Percentiles rank a stretch among this genome's conserved stretches.
phyloP scores from a whole-genome alignment of 2,329 filamentous ascomycete genomes.

The Colletotrichum godetiae region DNA sequence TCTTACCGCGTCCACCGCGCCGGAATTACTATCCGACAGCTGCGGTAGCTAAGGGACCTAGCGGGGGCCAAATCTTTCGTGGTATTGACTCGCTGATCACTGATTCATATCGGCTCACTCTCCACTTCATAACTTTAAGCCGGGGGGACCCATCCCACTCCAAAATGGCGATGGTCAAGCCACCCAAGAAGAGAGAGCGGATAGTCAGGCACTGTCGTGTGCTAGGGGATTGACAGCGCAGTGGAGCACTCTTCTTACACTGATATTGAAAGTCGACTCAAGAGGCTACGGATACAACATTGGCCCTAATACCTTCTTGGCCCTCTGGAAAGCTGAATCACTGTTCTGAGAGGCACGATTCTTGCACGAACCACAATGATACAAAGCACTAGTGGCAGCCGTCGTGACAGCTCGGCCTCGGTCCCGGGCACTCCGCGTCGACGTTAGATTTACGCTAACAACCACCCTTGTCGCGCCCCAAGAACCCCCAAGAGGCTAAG shows the following conservation, averaged over 20 bases:
- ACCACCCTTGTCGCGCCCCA: neutral
- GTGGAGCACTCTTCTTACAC: too few species aligned
- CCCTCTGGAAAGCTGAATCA: too few species aligned
- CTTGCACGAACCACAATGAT: too few species aligned
- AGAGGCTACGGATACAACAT: too few species aligned
- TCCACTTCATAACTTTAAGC: neutral
- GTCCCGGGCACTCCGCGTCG: neutral
- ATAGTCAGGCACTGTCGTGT: too few species aligned
- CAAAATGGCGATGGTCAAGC: too few species aligned
- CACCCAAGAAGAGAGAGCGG: too few species aligned
- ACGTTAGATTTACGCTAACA: neutral
- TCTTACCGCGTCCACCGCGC: neutral
- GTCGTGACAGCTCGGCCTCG: neutral
- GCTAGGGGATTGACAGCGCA: too few species aligned
- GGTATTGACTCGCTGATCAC: neutral
- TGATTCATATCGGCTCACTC: neutral
- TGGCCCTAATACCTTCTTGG: too few species aligned
- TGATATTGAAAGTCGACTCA: too few species aligned
- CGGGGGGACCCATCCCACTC: neutral
- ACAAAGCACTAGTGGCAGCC: too few species aligned
- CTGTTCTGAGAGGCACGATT: too few species aligned
- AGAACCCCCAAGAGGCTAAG: slow-evolving; percentile 17
- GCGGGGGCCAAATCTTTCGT: neutral
- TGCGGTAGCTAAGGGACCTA: neutral
- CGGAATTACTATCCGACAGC: neutral